These are phyloP conservation scores for Forsythia suspensa DNA, from an alignment of 257 asterid genomes.

Conservation along the genomic window DNA sequence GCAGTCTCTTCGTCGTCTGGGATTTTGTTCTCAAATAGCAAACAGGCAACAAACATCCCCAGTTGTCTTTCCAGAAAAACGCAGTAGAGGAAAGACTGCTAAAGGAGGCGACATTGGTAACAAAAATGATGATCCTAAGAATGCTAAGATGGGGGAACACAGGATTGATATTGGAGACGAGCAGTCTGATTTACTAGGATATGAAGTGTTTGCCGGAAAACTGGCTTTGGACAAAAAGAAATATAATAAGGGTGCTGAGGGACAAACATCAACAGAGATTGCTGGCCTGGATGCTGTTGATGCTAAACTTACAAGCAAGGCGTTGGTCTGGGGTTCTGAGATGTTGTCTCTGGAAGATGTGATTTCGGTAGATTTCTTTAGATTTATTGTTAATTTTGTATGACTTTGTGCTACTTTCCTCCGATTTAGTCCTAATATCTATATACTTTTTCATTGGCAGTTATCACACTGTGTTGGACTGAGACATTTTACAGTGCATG, in stretches of 20 bases:
- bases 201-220: conserved; percentile 78
- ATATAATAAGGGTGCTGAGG: conserved; percentile 45
- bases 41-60: conserved; percentile 89
- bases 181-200: conserved; percentile 84
- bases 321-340: conserved; percentile 79
- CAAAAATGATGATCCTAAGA: conserved; percentile 49
- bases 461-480: conserved; percentile 86
- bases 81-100: conserved; percentile 62
- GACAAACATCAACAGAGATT: conserved; percentile 49
- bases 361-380: conserved; percentile 60
- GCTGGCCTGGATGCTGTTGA: conserved; percentile 57
- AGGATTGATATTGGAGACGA: conserved; percentile 93
- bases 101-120: conserved; percentile 35
- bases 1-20: conserved; percentile 89
- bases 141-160: conserved; percentile 61
- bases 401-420: conserved; percentile 24
- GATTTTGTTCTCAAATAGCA: conserved; percentile 79
- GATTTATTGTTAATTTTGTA: conserved; percentile 12
- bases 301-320: conserved; percentile 90
- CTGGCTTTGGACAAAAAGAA: conserved; percentile 63
- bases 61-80: conserved; percentile 86
- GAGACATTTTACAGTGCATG: conserved; percentile 85
- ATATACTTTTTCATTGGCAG: conserved; percentile 46
- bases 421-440: conserved; percentile 16
- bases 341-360: conserved; percentile 73